Conservation (phyloP, 495 filamentous ascomycete genomes). For the Evansstolkia leycettana region DNA sequence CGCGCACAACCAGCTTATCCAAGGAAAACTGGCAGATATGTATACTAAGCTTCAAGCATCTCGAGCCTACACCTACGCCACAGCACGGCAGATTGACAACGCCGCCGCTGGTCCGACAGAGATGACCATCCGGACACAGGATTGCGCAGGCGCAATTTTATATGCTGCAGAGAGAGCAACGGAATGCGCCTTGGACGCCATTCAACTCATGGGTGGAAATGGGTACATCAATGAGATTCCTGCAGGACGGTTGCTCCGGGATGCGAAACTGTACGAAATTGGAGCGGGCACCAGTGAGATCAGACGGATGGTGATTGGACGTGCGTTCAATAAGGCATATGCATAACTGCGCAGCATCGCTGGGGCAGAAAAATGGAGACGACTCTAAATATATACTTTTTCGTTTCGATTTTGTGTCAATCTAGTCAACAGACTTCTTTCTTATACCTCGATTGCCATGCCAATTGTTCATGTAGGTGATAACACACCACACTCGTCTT, state of each 20-base stretch:
- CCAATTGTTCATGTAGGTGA: too few relatives aligned
- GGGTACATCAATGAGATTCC: slow-evolving; percentile 95
- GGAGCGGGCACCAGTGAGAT: slow-evolving; percentile 94
- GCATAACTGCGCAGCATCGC: slow-evolving; percentile 24
- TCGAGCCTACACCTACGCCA: slow-evolving; percentile 65
- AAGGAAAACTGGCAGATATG: slow-evolving; percentile 93
- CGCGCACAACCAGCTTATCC: slow-evolving; percentile 85
- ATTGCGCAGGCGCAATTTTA: slow-evolving; percentile 89
- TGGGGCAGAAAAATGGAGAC: too few relatives aligned
- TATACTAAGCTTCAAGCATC: slow-evolving; percentile 84
- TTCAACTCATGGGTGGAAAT: slow-evolving; percentile 90
- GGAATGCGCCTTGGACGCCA: slow-evolving; percentile 77
- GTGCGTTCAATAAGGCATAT: slow-evolving; percentile 89
- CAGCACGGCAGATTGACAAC: slow-evolving; percentile 65
- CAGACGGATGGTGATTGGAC: slow-evolving; percentile 84
- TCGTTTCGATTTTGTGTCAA: too few relatives aligned
- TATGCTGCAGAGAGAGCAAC: slow-evolving; percentile 92
- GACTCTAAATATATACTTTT: too few relatives aligned
- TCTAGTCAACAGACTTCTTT: too few relatives aligned
- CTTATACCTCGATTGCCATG: too few relatives aligned
- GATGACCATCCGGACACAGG: slow-evolving; percentile 59
- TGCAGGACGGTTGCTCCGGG: slow-evolving; percentile 71
- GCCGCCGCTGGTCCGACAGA: slow-evolving; percentile 30
- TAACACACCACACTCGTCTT: too few relatives aligned
- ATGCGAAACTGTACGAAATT: slow-evolving; percentile 93